Evolutionary conservation across 176 grass and related monocot genomes (phyloP).

Genomic region (Bonia amplexicaulis): DNA sequence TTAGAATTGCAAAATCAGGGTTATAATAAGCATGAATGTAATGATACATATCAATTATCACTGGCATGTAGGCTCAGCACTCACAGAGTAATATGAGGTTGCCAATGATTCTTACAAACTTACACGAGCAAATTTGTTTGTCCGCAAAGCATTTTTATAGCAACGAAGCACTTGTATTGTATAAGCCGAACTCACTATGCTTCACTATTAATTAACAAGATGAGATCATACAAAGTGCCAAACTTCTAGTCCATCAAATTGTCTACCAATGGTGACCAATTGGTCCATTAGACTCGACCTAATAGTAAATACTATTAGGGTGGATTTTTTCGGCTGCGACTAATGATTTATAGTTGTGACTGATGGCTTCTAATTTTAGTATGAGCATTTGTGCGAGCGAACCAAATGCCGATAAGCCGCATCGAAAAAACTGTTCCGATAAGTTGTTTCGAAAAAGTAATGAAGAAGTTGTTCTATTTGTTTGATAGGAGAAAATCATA

Average conservation of each 20-base stretch:
- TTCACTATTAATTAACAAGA: neutral
- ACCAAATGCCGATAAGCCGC: too few species aligned
- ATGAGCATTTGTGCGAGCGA: fast-evolving
- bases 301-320: too few species aligned
- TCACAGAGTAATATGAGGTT: neutral
- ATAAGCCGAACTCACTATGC: neutral
- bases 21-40: neutral
- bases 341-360: too few species aligned
- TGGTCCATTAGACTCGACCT: neutral
- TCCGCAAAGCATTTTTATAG: neutral
- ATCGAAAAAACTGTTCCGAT: too few species aligned
- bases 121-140: neutral
- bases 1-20: neutral
- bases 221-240: neutral
- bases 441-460: too few species aligned
- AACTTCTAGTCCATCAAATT: neutral
- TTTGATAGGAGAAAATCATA: too few species aligned
- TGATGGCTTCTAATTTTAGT: too few species aligned
- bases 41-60: neutral
- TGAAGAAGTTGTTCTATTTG: too few species aligned
- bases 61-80: neutral
- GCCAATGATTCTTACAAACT: neutral
- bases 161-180: neutral
- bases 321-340: too few species aligned
- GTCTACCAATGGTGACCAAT: neutral